Evolutionary conservation across 1,139 yeast species (phyloP), one percentile per base, ranked within the genome.

Genomic region (Pichia sp.): DNA sequence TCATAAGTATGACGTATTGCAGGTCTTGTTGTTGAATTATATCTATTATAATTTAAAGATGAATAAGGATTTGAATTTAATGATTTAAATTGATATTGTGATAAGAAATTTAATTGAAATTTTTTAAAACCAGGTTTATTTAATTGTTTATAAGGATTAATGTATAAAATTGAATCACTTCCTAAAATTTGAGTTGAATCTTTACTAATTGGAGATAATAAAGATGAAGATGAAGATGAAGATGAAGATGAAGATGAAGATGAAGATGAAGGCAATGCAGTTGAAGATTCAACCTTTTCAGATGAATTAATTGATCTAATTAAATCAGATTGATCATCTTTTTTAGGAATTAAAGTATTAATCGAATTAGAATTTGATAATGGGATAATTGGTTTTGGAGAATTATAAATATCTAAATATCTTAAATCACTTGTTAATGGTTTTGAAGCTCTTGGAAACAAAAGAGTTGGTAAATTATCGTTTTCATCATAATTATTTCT

Each of bases 131-230:
- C 58, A 52, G 65, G 51, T 12, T 41, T 48, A 31, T 66, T 67
- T 43, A 74, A 60, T 41, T 68, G 65, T 22, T 61, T 56, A 76
- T 80, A 79, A 10, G 84, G 78, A 53, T 70, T 69, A 41, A 80
- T 67, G 32, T 69, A 71, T 53, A 80, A 63, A 54, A 73, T 69
- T 39, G 74, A 69, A 24, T 52, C 22, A 53, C 73, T 67, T 50
- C 75, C 77, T 43, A 77, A 55, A 49, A 76, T 76, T 26, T 6
- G 2, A 6, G 7, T 26, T 24, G 36, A 24, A n/a, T 6, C 16
- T 16, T 16, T 16, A 16, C 16, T 16, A 16, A 16, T 16, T 16
- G 16, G 16, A 16, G 16, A 16, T 16, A 16, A 16, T 16, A 16
- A 16, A 16, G 16, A 16, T 16, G 16, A 16, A 16, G 16, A 16